These are phyloP conservation scores for Clonostachys sp. DNA, from an alignment of 2,329 filamentous ascomycete species.

Conservation along the genomic window DNA sequence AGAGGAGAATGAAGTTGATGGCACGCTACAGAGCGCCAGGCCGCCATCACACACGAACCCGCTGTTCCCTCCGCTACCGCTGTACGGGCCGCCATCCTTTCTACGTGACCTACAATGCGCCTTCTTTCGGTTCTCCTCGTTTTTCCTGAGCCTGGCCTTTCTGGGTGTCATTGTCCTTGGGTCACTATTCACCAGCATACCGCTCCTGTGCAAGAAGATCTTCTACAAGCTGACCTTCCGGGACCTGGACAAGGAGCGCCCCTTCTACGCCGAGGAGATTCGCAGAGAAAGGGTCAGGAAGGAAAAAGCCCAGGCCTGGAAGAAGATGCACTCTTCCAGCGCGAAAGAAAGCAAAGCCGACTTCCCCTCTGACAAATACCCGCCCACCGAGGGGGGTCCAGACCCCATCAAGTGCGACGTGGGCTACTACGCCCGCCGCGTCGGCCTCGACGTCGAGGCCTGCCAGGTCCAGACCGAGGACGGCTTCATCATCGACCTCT, in stretches of 20 bases:
- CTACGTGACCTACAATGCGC: constrained; percentile 62
- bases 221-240: constrained; percentile 52
- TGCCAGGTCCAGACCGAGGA: constrained; percentile 90
- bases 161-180: constrained; percentile 72
- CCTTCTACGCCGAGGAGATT: constrained; percentile 71
- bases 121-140: constrained; percentile 62
- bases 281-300: constrained; percentile 51
- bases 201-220: constrained; percentile 39
- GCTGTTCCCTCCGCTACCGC: constrained; percentile 77
- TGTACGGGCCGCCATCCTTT: constrained; percentile 71
- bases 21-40: constrained; percentile 39
- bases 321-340: constrained; percentile 27
- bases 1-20: constrained; percentile 32
- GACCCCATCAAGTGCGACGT: constrained; percentile 78
- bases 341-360: constrained; percentile 32
- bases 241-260: constrained; percentile 54
- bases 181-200: constrained; percentile 64
- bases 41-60: constrained; percentile 71
- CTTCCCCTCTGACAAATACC: constrained; percentile 50
- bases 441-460: constrained; percentile 80
- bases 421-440: constrained; percentile 79
- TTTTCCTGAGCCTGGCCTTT: constrained; percentile 74
- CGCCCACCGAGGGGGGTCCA: constrained; percentile 73
- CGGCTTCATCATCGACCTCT: constrained; percentile 83
- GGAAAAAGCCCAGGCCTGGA: constrained; percentile 61